Evolutionary conservation across 306 rosid genomes (phyloP).

Genomic region (Inga laurina): DNA sequence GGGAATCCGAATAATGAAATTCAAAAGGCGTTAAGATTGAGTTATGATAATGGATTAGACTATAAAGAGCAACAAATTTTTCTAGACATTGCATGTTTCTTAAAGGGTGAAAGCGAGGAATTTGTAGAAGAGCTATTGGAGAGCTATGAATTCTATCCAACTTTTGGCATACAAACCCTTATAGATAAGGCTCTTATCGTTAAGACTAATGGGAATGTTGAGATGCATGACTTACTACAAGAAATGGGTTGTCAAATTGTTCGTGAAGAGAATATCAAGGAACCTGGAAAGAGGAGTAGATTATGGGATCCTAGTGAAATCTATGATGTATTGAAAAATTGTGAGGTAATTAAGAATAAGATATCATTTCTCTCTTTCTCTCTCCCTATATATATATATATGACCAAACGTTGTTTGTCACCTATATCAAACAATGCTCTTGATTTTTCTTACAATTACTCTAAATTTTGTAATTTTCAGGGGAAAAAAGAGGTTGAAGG

Average conservation of each 20-base stretch:
- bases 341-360: background rate
- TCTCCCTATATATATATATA: too few species aligned
- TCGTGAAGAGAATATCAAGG: background rate
- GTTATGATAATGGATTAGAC: background rate
- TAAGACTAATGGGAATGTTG: background rate
- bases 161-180: background rate
- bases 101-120: background rate
- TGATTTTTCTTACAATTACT: background rate
- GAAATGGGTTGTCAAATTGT: background rate
- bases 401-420: background rate
- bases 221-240: background rate
- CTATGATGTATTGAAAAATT: background rate
- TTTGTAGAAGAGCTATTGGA: background rate
- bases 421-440: background rate
- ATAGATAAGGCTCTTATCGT: background rate
- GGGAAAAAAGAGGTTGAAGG: background rate
- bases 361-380: background rate
- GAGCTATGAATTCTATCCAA: background rate
- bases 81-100: too few species aligned
- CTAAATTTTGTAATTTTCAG: background rate
- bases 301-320: background rate
- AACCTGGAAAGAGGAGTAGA: background rate
- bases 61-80: background rate
- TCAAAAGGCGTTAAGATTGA: background rate
- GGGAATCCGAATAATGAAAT: background rate